Evolutionary conservation across 169 alveolate species (phyloP), one percentile per base, ranked within the genome.

Genomic region (Babesia sp.): DNA sequence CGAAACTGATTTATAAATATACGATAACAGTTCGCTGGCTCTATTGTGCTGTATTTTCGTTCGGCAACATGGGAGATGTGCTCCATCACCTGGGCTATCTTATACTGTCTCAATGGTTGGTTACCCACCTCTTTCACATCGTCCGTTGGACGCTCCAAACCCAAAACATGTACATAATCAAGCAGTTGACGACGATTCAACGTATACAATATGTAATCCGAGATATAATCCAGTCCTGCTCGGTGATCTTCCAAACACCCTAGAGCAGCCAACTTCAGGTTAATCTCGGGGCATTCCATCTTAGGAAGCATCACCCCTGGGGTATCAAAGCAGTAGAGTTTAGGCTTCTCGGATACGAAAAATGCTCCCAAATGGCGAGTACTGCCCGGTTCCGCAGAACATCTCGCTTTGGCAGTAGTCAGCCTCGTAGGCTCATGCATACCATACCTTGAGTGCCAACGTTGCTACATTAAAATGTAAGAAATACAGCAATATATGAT

Each of bases 281-380:
- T 81, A 18, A 81, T 57, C 37, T 81, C 89, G 11, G 79, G 81
- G 50, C 72, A 48, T 0, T 26, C 29, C 84, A 71, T 81, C 87
- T 79, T 79, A 8, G 89, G 89, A 31, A 72, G 58, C 89, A 81
- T 81, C 31, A 81, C 67, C 7, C 89, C 89, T 4, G 89, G 89
- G 11, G 89, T 81, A 53, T 81, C 89, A 44, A 81, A 81, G 54
- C 89, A 81, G 51, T 54, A 81, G 9, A 81, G 31, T 44, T 81
- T 81, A 8, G 89, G 89, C 20, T 81, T 81, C 24, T 57, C 61
- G 14, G 85, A 81, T 9, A 81, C 68, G 34, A 61, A 41, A 34
- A 81, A 81, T 36, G 72, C 70, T 28, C 50, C 61, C 58, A 81
- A 14, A 26, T 29, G 18, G 28, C 67, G 71, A 8, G 85, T 81